phyloP scores from a whole-genome alignment of 371 early-diverging fungal species.

The Syncephalis fuscata region DNA sequence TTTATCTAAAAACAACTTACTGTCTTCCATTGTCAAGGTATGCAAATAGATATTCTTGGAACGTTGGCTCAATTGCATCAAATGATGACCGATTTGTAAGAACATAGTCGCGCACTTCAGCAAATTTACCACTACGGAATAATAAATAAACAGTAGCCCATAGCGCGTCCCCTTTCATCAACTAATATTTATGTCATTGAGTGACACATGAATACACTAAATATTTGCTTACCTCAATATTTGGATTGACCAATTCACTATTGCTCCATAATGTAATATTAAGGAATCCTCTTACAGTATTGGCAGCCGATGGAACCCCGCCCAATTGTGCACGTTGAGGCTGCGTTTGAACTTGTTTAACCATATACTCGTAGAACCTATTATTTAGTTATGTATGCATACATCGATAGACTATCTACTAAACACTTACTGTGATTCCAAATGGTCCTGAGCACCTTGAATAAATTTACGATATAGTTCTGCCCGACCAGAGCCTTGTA shows the following conservation, averaged over 20 bases:
- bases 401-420: too few relatives aligned
- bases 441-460: slow-evolving; percentile 18
- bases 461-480: slow-evolving; percentile 7
- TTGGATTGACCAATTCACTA: slow-evolving; percentile 24
- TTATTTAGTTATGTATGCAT: neutral
- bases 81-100: too few relatives aligned
- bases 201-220: neutral
- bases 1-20: too few relatives aligned
- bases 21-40: too few relatives aligned
- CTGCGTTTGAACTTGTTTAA: slow-evolving; percentile 29
- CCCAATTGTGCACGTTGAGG: slow-evolving; percentile 45
- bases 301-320: slow-evolving; percentile 45
- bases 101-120: too few relatives aligned
- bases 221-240: slow-evolving; percentile 22
- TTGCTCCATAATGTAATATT: slow-evolving; percentile 32
- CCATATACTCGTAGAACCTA: slow-evolving; percentile 26
- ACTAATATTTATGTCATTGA: too few relatives aligned
- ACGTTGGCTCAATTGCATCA: too few relatives aligned
- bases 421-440: slow-evolving; percentile 10
- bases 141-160: slow-evolving; percentile 75
- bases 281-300: slow-evolving; percentile 46
- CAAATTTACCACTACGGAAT: slow-evolving; percentile 25
- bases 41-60: too few relatives aligned
- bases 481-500: slow-evolving; percentile 2
- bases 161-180: too few relatives aligned